Evolutionary conservation across 163 green algal genomes (phyloP).

Genomic region (Scenedesmus sp.): DNA sequence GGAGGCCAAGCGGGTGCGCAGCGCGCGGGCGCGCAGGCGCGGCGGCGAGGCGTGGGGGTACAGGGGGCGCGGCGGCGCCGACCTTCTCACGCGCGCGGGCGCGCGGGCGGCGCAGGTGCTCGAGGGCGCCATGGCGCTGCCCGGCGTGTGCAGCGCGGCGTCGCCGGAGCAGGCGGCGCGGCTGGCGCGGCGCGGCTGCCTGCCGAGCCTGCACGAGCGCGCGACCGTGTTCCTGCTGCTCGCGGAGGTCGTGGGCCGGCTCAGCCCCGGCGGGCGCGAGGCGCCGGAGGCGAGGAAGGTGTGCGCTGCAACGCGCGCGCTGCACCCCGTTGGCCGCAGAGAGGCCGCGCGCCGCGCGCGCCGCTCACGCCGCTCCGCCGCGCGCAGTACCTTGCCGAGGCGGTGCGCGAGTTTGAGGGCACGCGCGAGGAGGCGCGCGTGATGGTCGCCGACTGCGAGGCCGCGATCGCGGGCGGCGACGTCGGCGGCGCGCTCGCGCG

Average conservation of each 20-base stretch:
- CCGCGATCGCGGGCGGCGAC: slow-evolving; percentile 68
- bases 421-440: slow-evolving; percentile 72
- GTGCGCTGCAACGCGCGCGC: too few relatives aligned
- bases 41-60: too few relatives aligned
- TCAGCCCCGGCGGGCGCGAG: slow-evolving; percentile 48
- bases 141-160: slow-evolving; percentile 60
- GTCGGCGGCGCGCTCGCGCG: slow-evolving; percentile 68
- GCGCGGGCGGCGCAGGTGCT: slow-evolving; percentile 54
- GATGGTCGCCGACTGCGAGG: slow-evolving; percentile 72
- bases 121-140: slow-evolving; percentile 67
- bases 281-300: slow-evolving; percentile 74
- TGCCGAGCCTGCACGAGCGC: slow-evolving; percentile 66
- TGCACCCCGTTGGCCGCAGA: too few relatives aligned
- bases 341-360: too few relatives aligned
- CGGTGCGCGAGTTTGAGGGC: slow-evolving; percentile 76
- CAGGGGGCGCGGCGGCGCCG: too few relatives aligned
- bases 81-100: too few relatives aligned
- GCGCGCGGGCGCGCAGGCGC: not conserved
- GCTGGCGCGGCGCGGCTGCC: slow-evolving; percentile 27
- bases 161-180: slow-evolving; percentile 51
- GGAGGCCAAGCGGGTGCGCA: slow-evolving; percentile 63
- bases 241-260: slow-evolving; percentile 56
- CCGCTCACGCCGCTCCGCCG: not conserved
- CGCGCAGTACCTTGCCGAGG: slow-evolving; percentile 73
- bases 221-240: slow-evolving; percentile 76